phyloP scores from a whole-genome alignment of 208 protist genomes.

The Giardia duodenalis region DNA sequence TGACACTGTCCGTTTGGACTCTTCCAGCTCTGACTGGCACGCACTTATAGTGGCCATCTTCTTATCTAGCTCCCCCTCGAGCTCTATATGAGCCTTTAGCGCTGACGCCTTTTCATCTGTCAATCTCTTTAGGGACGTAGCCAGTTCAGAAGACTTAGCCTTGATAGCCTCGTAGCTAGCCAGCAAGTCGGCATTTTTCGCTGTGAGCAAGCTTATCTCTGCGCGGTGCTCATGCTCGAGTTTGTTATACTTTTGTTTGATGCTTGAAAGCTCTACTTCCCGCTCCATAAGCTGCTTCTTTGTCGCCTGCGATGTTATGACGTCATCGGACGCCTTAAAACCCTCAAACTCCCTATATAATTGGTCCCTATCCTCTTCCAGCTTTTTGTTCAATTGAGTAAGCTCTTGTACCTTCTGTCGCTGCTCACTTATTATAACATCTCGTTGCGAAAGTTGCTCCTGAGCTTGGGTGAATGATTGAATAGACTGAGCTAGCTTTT shows the following conservation, averaged over 20 bases:
- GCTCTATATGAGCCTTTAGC: neutral
- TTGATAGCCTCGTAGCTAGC: neutral
- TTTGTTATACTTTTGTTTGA: neutral
- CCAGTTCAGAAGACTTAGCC: neutral
- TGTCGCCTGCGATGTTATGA: neutral
- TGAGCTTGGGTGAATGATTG: too few species aligned
- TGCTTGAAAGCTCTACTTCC: neutral
- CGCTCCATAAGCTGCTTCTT: neutral
- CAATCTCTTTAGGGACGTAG: neutral
- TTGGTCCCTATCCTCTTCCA: neutral
- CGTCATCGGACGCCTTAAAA: neutral
- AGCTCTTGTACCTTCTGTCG: neutral
- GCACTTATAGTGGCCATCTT: neutral
- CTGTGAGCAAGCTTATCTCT: neutral
- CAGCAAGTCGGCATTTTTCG: neutral
- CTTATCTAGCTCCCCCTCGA: neutral
- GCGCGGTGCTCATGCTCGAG: neutral
- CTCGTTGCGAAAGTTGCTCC: too few species aligned
- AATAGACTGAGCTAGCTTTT: too few species aligned
- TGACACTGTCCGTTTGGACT: neutral
- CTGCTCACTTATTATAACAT: too few species aligned
- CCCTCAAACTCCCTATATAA: neutral
- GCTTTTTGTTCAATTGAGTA: neutral
- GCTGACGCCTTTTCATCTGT: neutral
- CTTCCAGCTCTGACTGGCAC: neutral